These are phyloP conservation scores for Vicia faba DNA, from an alignment of 306 rosid genomes.

Conservation along the genomic window DNA sequence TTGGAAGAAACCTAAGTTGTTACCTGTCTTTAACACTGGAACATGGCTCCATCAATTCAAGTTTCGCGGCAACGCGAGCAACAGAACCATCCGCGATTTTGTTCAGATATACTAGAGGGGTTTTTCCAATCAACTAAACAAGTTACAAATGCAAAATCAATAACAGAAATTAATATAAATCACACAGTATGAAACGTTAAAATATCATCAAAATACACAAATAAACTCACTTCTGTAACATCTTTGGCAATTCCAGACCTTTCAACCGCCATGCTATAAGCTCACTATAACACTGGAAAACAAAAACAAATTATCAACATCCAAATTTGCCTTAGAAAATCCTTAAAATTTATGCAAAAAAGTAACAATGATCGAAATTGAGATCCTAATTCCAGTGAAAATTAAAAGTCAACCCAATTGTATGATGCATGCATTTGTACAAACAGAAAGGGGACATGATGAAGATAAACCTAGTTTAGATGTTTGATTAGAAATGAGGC, in stretches of 20 bases:
- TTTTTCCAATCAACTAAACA: constrained; percentile 68
- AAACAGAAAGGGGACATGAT: too few species aligned
- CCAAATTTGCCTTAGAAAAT: neutral
- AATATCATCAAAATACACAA: neutral
- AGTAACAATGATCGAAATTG: constrained; percentile 4
- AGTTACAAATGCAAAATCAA: neutral
- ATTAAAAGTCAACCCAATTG: neutral
- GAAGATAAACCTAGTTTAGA: constrained; percentile 2
- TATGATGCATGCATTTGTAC: neutral
- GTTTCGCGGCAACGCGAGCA: constrained; percentile 68
- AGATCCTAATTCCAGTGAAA: constrained; percentile 6
- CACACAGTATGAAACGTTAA: neutral
- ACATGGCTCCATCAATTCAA: constrained; percentile 77
- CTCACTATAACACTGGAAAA: constrained; percentile 39
- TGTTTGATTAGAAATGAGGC: neutral
- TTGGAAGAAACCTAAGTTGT: neutral
- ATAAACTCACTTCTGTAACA: constrained; percentile 63
- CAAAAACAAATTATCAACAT: constrained; percentile 11
- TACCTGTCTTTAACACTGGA: constrained; percentile 86
- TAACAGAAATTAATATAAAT: constrained; percentile 17
- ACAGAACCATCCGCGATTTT: constrained; percentile 62
- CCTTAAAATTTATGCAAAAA: neutral
- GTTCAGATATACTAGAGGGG: constrained; percentile 76
- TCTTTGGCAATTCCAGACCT: constrained; percentile 64
- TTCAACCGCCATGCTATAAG: constrained; percentile 58